phyloP scores from a whole-genome alignment of 2,329 filamentous ascomycete genomes.

The Botryotinia convoluta region DNA sequence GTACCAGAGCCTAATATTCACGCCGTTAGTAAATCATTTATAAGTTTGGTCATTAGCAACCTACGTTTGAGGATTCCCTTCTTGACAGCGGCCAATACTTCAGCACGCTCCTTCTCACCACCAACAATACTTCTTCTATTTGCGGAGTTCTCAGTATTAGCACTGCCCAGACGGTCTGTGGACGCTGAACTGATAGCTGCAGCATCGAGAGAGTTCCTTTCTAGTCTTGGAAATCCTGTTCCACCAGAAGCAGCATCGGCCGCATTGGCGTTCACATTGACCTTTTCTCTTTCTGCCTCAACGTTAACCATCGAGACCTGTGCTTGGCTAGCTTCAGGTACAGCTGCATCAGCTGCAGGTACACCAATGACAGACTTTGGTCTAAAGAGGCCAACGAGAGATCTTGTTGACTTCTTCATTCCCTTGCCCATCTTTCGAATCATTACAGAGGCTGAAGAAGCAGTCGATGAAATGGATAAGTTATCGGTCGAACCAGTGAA shows the following conservation, averaged over 20 bases:
- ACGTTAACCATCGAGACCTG: constrained; percentile 93
- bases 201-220: constrained; percentile 76
- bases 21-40: constrained; percentile 35
- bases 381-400: constrained; percentile 88
- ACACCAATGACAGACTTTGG: constrained; percentile 88
- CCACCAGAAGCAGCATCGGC: constrained; percentile 66
- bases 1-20: constrained; percentile 37
- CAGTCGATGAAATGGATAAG: constrained; percentile 84
- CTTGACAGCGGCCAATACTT: constrained; percentile 86
- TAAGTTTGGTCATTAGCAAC: constrained; percentile 32
- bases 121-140: constrained; percentile 86
- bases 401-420: constrained; percentile 92
- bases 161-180: constrained; percentile 52
- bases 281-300: constrained; percentile 80
- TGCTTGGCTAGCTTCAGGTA: constrained; percentile 69
- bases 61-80: constrained; percentile 94
- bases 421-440: constrained; percentile 98
- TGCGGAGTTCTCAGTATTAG: constrained; percentile 58
- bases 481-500: constrained; percentile 95
- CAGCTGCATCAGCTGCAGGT: constrained; percentile 64
- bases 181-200: constrained; percentile 45
- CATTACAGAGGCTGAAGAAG: constrained; percentile 88
- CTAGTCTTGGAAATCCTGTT: constrained; percentile 80
- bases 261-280: constrained; percentile 72
- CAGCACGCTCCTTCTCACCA: constrained; percentile 83